Evolutionary conservation across 345 rosid species (phyloP).

Genomic region (Arabis alpina): DNA sequence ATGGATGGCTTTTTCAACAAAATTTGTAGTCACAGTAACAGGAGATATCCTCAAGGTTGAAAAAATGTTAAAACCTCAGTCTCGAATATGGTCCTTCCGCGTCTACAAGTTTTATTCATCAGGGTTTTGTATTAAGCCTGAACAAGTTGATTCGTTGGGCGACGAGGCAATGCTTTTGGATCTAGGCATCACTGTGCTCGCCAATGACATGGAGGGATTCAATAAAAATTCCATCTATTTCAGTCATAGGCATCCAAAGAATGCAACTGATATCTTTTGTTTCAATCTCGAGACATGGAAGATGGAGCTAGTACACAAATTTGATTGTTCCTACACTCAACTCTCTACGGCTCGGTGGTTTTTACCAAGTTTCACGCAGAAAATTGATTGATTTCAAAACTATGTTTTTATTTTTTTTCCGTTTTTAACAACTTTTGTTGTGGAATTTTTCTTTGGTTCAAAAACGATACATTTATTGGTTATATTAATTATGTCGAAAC

Average conservation of each 20-base stretch:
- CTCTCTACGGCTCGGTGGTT: too few relatives aligned
- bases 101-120: background rate
- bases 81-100: background rate
- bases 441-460: too few relatives aligned
- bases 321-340: too few relatives aligned
- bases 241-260: background rate
- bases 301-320: too few relatives aligned
- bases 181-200: background rate
- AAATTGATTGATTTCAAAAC: too few relatives aligned
- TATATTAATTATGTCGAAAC: too few relatives aligned
- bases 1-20: background rate
- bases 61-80: accelerated
- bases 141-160: background rate
- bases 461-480: too few relatives aligned
- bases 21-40: constrained; percentile 2
- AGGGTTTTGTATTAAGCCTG: background rate
- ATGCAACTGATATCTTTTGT: too few relatives aligned
- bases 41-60: constrained; percentile 14
- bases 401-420: too few relatives aligned
- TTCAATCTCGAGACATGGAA: too few relatives aligned
- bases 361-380: too few relatives aligned
- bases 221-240: background rate
- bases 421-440: too few relatives aligned
- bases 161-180: background rate
- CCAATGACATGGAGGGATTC: background rate